Percentiles rank a stretch among this genome's conserved stretches.
Conservation (phyloP, 306 rosid species). For the Castanea crenata region DNA sequence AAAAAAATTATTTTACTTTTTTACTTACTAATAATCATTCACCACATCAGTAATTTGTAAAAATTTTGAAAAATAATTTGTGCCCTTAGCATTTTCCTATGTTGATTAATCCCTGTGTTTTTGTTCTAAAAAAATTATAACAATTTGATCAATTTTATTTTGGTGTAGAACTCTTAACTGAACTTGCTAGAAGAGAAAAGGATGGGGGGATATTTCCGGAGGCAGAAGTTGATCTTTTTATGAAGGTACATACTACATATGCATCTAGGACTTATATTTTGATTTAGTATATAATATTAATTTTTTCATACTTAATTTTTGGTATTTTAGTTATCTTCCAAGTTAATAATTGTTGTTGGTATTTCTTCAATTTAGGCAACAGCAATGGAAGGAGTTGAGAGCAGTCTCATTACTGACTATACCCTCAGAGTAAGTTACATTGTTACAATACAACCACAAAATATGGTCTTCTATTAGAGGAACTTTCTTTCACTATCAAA, state of each 20-base stretch:
- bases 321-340: background rate
- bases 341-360: background rate
- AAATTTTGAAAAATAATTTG: too few relatives aligned
- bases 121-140: background rate
- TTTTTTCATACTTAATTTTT: too few relatives aligned
- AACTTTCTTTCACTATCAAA: too few relatives aligned
- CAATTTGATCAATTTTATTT: background rate
- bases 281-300: background rate
- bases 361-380: slow-evolving; percentile 58
- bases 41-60: too few relatives aligned
- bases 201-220: slow-evolving; percentile 79
- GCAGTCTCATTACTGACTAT: slow-evolving; percentile 79
- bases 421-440: slow-evolving; percentile 64
- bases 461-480: too few relatives aligned
- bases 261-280: too few relatives aligned
- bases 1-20: too few relatives aligned
- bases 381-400: slow-evolving; percentile 83
- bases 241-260: slow-evolving; percentile 57
- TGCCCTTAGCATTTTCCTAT: too few relatives aligned
- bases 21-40: too few relatives aligned
- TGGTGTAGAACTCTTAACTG: slow-evolving; percentile 62
- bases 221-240: slow-evolving; percentile 90
- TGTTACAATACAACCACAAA: slow-evolving; percentile 4
- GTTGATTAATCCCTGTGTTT: background rate
- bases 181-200: slow-evolving; percentile 78